phyloP scores from a whole-genome alignment of 1,284 basidiomycete species.

The Cerrena zonata region DNA sequence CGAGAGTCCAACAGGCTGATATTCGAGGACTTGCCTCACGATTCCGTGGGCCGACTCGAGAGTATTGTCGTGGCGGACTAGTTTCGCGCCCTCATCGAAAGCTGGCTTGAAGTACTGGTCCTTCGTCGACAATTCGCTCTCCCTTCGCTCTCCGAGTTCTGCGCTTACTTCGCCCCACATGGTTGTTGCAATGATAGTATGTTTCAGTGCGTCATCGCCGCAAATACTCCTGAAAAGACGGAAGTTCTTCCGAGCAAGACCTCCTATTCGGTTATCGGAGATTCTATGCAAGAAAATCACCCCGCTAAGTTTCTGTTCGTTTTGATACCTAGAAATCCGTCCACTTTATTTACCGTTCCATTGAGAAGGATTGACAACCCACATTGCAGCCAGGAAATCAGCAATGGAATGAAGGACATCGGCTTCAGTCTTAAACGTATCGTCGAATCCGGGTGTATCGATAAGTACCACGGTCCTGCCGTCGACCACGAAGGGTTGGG shows the following conservation, averaged over 20 bases:
- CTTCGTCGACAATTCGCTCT: slow-evolving; percentile 2
- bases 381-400: slow-evolving; percentile 8
- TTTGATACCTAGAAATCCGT: slow-evolving; percentile 26
- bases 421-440: slow-evolving; percentile 7
- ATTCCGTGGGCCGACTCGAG: slow-evolving; percentile 3
- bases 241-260: slow-evolving; percentile 43
- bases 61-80: slow-evolving; percentile 6
- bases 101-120: slow-evolving; percentile 9
- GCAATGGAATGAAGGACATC: slow-evolving; percentile 11
- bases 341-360: not conserved
- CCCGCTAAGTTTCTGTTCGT: slow-evolving; percentile 36
- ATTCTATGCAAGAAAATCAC: slow-evolving; percentile 52
- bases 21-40: slow-evolving; percentile 5
- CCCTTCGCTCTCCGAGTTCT: slow-evolving; percentile 2
- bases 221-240: slow-evolving; percentile 44
- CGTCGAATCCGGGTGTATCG: slow-evolving; percentile 14
- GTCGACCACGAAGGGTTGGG: slow-evolving; percentile 27
- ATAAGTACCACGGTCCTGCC: slow-evolving; percentile 13
- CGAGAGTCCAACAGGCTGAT: slow-evolving; percentile 1
- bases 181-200: slow-evolving; percentile 45
- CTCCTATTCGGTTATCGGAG: slow-evolving; percentile 43
- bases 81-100: slow-evolving; percentile 5
- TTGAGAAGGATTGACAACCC: not conserved
- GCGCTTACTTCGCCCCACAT: slow-evolving; percentile 42
- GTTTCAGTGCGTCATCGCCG: slow-evolving; percentile 39